Percentiles rank a stretch among this genome's conserved stretches.
Conservation (phyloP, 2,329 filamentous ascomycete species). For the Sporothrix mexicana region DNA sequence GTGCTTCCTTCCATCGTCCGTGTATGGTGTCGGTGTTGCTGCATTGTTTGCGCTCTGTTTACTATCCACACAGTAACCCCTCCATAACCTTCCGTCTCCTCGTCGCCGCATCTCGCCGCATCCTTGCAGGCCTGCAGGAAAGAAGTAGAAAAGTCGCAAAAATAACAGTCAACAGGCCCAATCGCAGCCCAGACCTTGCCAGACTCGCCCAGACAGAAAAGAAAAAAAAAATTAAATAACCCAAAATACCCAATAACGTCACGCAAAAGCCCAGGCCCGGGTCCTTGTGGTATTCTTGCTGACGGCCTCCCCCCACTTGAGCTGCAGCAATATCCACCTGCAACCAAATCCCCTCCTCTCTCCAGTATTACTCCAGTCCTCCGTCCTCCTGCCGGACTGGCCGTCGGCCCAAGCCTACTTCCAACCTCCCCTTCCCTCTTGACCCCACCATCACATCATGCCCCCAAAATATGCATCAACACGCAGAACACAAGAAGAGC, state of each 20-base stretch:
- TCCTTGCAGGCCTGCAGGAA: conserved; percentile 14
- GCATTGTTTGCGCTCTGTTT: not conserved
- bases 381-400: conserved; percentile 15
- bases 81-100: no score
- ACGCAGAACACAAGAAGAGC: not conserved
- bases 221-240: no score
- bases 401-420: conserved; percentile 2
- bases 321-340: conserved; percentile 32
- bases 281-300: conserved; percentile 30
- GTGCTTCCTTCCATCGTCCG: not conserved
- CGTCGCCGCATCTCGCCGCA: not conserved
- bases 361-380: no score
- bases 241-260: conserved; percentile 8
- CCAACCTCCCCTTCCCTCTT: not conserved
- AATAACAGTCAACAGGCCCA: not conserved
- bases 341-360: conserved; percentile 11
- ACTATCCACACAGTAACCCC: no score
- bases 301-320: conserved; percentile 35
- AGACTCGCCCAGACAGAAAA: no score
- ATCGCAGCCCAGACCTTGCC: not conserved
- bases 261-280: not conserved
- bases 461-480: not conserved
- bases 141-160: not conserved
- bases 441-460: conserved; percentile 12
- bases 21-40: not conserved